Percentiles rank a stretch among this genome's conserved stretches.
These are phyloP conservation scores for Salix exigua DNA, from an alignment of 345 rosid genomes.

Conservation along the genomic window DNA sequence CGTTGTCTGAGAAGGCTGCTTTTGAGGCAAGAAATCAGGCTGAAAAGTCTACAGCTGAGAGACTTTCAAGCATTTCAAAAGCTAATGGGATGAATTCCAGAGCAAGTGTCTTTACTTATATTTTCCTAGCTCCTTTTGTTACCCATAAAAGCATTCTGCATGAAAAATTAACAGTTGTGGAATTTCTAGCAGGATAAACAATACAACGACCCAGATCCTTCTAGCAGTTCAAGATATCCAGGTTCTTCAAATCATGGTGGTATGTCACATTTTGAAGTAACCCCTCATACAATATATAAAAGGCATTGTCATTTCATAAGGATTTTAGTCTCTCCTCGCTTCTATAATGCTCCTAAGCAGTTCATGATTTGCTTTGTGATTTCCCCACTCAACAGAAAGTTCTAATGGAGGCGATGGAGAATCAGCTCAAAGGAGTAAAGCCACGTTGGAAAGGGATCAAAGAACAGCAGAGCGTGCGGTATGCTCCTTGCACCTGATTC, in stretches of 20 bases:
- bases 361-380: conserved; percentile 28
- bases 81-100: conserved; percentile 29
- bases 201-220: conserved; percentile 41
- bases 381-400: conserved; percentile 26
- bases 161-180: neutral
- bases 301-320: neutral
- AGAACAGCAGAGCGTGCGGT: conserved; percentile 84
- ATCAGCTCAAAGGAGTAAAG: conserved; percentile 60
- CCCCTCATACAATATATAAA: neutral
- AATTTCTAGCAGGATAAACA: conserved; percentile 54
- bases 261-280: conserved; percentile 22
- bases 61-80: conserved; percentile 44
- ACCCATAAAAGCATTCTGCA: neutral
- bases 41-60: conserved; percentile 46
- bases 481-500: conserved; percentile 21
- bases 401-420: conserved; percentile 45
- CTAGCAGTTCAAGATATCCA: conserved; percentile 33
- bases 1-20: conserved; percentile 58
- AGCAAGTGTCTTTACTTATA: conserved; percentile 1
- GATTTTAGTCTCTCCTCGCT: neutral
- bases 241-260: conserved; percentile 41
- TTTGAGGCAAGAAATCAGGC: conserved; percentile 41
- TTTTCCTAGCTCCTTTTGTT: neutral
- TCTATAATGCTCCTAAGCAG: conserved; percentile 2
- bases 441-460: conserved; percentile 69